Conservation (phyloP, 495 filamentous ascomycete species). For the Glutinoglossum americanum region DNA sequence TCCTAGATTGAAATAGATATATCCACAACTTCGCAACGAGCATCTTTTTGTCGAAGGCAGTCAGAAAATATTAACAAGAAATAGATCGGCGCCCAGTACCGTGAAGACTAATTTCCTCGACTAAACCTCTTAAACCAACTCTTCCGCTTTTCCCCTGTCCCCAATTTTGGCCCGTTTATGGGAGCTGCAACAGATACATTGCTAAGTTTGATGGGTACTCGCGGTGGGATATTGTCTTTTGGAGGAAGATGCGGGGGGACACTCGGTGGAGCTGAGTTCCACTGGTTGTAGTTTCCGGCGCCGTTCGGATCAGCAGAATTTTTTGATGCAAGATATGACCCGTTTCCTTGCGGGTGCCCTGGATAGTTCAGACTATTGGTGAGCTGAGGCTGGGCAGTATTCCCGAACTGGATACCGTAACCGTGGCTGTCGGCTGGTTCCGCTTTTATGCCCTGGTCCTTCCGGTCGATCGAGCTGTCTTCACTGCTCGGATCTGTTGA, state of each 20-base stretch:
- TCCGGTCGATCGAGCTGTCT: slow-evolving; percentile 70
- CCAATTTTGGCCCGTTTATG: slow-evolving; percentile 4
- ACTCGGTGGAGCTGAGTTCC: neutral
- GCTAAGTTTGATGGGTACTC: slow-evolving; percentile 17
- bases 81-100: neutral
- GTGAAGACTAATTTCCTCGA: slow-evolving; percentile 21
- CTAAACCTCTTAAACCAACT: slow-evolving; percentile 80
- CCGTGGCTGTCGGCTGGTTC: slow-evolving; percentile 33
- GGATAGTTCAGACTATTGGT: slow-evolving; percentile 19
- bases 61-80: neutral
- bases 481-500: slow-evolving; percentile 78
- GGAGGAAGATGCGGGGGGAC: slow-evolving; percentile 12
- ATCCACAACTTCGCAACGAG: neutral
- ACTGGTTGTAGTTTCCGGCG: slow-evolving; percentile 12
- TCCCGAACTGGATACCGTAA: slow-evolving; percentile 22
- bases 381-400: neutral
- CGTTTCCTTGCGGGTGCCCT: slow-evolving; percentile 18
- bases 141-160: slow-evolving; percentile 45
- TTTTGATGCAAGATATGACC: slow-evolving; percentile 11
- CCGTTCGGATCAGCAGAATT: slow-evolving; percentile 4
- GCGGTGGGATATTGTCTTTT: slow-evolving; percentile 15
- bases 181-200: slow-evolving; percentile 3
- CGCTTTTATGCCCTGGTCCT: slow-evolving; percentile 31
- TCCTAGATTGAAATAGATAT: neutral
- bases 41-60: neutral